Base-by-base conservation (phyloP, 2,329 filamentous ascomycete species). In the Sclerotinia minor region DNA sequence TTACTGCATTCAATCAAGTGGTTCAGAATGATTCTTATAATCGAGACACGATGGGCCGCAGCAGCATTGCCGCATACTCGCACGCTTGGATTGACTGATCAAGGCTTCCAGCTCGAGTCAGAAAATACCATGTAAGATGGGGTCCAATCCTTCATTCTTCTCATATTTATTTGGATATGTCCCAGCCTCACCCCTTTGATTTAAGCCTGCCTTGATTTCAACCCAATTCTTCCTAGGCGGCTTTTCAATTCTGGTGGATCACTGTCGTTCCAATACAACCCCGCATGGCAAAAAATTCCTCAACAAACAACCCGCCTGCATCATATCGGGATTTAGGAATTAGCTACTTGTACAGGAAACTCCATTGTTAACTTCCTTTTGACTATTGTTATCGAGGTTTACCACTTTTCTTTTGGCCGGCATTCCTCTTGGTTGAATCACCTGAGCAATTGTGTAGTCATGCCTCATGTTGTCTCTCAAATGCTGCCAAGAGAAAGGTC, bases 381-480 rank as follows among this genome's bases (percentile, higher is more conserved):
- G 21, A 24, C 24, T 11, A 17, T 50, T 49, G 17, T 17, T 35
- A 50, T 44, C 35, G 11, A 53, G 11, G 13, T 15, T 35, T 26
- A 15, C 7, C 29, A 21, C 11, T 52, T 52, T 60, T 1, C 13
- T 17, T 35, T 44, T 7, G 35, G 17, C 9, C 19, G 21, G 11
- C 41, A 13, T 29, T 35, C 15, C 19, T 24, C 26, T 32, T 21
- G 21, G 19, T 50, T 38, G 21, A 41, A 50, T 24, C 15, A 24
- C n/a, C 47, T 29, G 6, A 47, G 7, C 15, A 44, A 29, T 15
- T 5, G 24, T 50, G 38, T 6, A 64, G 29, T 55, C 17, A 67
- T 67, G 65, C 44, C 65, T 64, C 65, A 64, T 64, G 50, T 67
- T 15, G 58, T 57, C 19, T 64, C 58, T 54, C 58, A 64, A 58